phyloP scores from a whole-genome alignment of 768 basidiomycete species.

The Tricholoma flavovirens region DNA sequence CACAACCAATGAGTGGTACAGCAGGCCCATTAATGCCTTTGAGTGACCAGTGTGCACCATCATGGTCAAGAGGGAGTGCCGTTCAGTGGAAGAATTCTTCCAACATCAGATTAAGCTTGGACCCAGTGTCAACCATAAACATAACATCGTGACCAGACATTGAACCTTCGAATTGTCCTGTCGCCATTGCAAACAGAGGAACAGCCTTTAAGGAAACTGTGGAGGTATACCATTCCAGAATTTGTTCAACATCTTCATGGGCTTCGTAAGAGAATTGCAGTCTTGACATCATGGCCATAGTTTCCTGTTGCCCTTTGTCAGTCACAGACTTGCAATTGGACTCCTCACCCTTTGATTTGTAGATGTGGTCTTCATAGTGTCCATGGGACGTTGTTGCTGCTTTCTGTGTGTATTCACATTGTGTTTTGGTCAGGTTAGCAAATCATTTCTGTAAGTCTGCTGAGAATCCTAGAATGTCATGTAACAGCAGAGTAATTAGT shows the following conservation, averaged over 20 bases:
- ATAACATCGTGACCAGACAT: neutral
- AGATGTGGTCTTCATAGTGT: neutral
- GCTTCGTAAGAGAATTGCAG: neutral
- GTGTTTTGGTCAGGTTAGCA: neutral
- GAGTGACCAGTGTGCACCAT: too few species aligned
- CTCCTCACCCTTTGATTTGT: neutral
- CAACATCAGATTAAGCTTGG: constrained; percentile 5
- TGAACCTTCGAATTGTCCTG: constrained; percentile 1
- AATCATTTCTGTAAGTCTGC: constrained; percentile 4
- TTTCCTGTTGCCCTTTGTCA: too few species aligned
- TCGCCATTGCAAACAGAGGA: constrained; percentile 11
- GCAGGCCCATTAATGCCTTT: too few species aligned
- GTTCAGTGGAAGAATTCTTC: neutral
- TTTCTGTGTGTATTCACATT: constrained; percentile 2
- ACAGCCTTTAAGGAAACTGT: constrained; percentile 6
- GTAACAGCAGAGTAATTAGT: neutral
- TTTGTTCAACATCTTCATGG: neutral
- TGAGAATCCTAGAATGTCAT: neutral
- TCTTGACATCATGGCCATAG: neutral
- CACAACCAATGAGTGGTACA: too few species aligned
- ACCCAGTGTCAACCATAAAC: constrained; percentile 8
- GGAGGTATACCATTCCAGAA: constrained; percentile 5
- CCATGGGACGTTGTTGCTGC: neutral
- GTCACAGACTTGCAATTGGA: neutral
- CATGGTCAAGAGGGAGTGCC: neutral